Conservation (phyloP, 2,329 filamentous ascomycete genomes). For the Ceratocystis cubensis region DNA sequence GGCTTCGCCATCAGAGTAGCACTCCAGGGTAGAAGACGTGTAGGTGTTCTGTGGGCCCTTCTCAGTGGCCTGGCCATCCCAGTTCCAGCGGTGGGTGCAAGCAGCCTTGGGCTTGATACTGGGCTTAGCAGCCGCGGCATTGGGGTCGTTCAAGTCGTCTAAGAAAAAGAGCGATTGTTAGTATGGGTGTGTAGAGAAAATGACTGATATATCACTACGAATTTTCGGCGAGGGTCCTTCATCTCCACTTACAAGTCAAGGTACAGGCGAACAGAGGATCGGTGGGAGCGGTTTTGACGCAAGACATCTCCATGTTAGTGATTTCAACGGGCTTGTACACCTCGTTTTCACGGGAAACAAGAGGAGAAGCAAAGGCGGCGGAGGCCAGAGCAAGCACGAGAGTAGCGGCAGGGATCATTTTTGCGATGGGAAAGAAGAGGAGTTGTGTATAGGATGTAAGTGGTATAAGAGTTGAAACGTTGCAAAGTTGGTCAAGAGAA, state of each 20-base stretch:
- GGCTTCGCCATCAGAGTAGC: constrained; percentile 15
- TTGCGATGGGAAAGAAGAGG: not conserved
- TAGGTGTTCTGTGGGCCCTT: constrained; percentile 26
- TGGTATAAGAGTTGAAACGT: not conserved
- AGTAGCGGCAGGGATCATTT: not conserved
- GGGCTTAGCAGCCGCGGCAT: not conserved
- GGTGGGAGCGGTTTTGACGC: not conserved
- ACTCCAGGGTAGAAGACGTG: constrained; percentile 14
- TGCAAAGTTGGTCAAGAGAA: not conserved
- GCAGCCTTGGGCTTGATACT: not conserved
- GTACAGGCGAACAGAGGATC: constrained; percentile 12
- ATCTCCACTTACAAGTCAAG: constrained; percentile 13
- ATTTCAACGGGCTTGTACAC: constrained; percentile 8
- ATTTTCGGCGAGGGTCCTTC: too few species aligned
- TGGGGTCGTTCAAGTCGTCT: constrained; percentile 16
- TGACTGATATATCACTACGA: not conserved
- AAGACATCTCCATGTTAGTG: constrained; percentile 10
- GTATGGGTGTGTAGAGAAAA: not conserved
- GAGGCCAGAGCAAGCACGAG: constrained; percentile 12
- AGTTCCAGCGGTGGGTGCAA: constrained; percentile 24
- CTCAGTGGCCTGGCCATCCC: constrained; percentile 23
- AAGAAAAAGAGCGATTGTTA: not conserved
- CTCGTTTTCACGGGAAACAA: not conserved
- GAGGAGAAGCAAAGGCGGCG: constrained; percentile 8
- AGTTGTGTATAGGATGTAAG: not conserved